Percentiles rank a stretch among this genome's conserved stretches.
Conservation (phyloP, 2,329 filamentous ascomycete species). For the Cercospora janseana region DNA sequence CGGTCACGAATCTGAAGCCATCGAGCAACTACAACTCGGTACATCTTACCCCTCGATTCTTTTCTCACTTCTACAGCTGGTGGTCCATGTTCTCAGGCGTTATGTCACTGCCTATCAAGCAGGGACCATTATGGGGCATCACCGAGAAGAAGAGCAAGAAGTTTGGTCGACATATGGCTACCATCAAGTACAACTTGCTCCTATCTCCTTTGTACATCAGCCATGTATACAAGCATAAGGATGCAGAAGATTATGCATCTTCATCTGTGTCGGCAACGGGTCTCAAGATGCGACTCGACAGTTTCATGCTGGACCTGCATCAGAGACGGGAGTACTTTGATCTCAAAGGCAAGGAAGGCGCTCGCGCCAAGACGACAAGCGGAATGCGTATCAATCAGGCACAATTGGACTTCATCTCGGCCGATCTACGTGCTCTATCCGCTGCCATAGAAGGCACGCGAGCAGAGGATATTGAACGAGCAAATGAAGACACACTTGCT, state of each 20-base stretch:
- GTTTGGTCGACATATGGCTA: constrained; percentile 94
- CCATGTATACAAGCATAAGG: constrained; percentile 98
- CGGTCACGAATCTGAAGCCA: constrained; percentile 67
- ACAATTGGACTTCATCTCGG: constrained; percentile 85
- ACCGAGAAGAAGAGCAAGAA: constrained; percentile 98
- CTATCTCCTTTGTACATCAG: constrained; percentile 91
- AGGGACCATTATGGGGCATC: constrained; percentile 86
- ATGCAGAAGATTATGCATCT: constrained; percentile 79
- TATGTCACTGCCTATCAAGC: constrained; percentile 90
- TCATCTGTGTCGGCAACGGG: constrained; percentile 84
- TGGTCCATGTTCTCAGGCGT: constrained; percentile 95
- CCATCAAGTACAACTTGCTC: constrained; percentile 94
- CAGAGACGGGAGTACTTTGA: constrained; percentile 89
- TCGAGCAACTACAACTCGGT: constrained; percentile 95
- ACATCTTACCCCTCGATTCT: constrained; percentile 91
- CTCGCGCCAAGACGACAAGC: constrained; percentile 76
- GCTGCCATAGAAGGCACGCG: constrained; percentile 82
- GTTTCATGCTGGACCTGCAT: constrained; percentile 95
- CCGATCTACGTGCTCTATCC: constrained; percentile 89
- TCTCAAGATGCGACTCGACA: constrained; percentile 93
- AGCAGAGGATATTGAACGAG: constrained; percentile 67
- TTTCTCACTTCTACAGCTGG: constrained; percentile 97
- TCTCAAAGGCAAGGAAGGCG: constrained; percentile 64
- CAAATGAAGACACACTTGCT: constrained; percentile 61
- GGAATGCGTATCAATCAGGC: constrained; percentile 95